Percentiles rank a stretch among this genome's conserved stretches.
These are phyloP conservation scores for Kuraishia capsulata DNA, from an alignment of 805 yeast species.

Conservation along the genomic window DNA sequence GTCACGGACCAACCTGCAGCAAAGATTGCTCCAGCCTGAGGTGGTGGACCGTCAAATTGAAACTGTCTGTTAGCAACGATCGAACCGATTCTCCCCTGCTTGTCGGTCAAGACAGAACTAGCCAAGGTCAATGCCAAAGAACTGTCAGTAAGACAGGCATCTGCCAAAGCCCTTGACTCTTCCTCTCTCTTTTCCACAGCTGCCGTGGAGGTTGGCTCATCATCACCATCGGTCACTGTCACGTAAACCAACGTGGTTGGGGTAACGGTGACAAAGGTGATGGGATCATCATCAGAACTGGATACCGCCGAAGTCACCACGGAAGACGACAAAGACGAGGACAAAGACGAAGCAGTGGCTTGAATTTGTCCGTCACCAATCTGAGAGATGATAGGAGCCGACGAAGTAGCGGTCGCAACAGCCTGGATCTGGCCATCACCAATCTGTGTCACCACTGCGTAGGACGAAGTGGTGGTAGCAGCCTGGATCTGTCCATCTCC, in stretches of 20 bases:
- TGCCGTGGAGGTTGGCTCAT: slow-evolving; percentile 14
- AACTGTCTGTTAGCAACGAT: slow-evolving; percentile 78
- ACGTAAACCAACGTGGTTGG: slow-evolving; percentile 20
- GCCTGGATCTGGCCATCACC: slow-evolving; percentile 29
- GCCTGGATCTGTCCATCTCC: slow-evolving; percentile 36
- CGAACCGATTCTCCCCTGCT: slow-evolving; percentile 62
- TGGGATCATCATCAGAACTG: slow-evolving; percentile 15
- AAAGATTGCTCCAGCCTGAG: slow-evolving; percentile 67
- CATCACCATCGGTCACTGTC: slow-evolving; percentile 17
- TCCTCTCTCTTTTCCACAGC: slow-evolving; percentile 3
- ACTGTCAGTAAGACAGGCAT: slow-evolving; percentile 36
- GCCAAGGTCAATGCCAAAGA: slow-evolving; percentile 49
- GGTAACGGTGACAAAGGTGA: slow-evolving; percentile 17
- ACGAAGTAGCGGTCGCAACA: slow-evolving; percentile 10
- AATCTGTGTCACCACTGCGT: slow-evolving; percentile 21
- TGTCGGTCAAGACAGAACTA: slow-evolving; percentile 43
- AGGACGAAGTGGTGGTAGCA: slow-evolving; percentile 3
- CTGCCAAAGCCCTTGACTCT: slow-evolving; percentile 10
- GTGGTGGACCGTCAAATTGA: slow-evolving; percentile 76
- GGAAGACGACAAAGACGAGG: slow-evolving; percentile 6
- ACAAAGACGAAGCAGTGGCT: slow-evolving; percentile 4
- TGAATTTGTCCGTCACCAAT: slow-evolving; percentile 17
- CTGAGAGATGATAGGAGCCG: slow-evolving; percentile 14
- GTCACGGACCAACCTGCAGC: slow-evolving; percentile 58
- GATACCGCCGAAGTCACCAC: slow-evolving; percentile 21